Base-by-base conservation (phyloP, 176 grass and related monocot species). In the Tillandsia fasciculata region DNA sequence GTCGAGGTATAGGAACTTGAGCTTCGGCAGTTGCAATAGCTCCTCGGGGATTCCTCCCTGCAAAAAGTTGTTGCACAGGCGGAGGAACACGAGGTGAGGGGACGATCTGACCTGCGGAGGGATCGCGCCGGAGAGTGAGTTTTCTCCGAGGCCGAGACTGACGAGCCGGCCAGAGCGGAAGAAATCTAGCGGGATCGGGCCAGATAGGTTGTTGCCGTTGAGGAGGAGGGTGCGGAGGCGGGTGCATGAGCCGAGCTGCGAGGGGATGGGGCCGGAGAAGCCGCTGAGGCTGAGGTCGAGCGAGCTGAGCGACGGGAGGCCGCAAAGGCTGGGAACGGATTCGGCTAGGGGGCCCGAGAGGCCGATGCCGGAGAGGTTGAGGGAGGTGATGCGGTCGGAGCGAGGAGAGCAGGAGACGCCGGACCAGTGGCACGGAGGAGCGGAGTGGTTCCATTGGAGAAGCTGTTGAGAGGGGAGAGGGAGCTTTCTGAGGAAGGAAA, bases 281-380 rank as follows among this genome's bases (percentile, higher is more conserved):
- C 7, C 6, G 74, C 90, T 96, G 47, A 17, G 11, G 72, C 84
- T 83, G 70, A 96, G 68, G 68, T 96, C 75, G 33, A 90, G 70
- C n/a, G 14, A 29, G 48, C 61, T 23, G 6, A 96, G 67, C 51
- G 42, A 53, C 20, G 69, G 74, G 48, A 91, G 83, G 26, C 51
- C 67, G 68, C 84, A 84, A 54, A 84, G 78, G 0, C 33, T 77
- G 1, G 84, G 80, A 29, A 57, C 63, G 11, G 76, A 81, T 13
- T 59, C 51, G 3, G 76, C 8, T 0, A 90, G 79, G 10, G 15
- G 13, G 24, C 81, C 88, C 1, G 80, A 24, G 0, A 91, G 71
- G 0, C 81, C 80, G 11, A 29, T 11, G 1, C 74, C 81, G 26
- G 88, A 78, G 70, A 91, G 77, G 78, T 91, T 84, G 51, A 91